Evolutionary conservation across 768 basidiomycete genomes (phyloP).

Genomic region (Clitopilus passeckerianus): DNA sequence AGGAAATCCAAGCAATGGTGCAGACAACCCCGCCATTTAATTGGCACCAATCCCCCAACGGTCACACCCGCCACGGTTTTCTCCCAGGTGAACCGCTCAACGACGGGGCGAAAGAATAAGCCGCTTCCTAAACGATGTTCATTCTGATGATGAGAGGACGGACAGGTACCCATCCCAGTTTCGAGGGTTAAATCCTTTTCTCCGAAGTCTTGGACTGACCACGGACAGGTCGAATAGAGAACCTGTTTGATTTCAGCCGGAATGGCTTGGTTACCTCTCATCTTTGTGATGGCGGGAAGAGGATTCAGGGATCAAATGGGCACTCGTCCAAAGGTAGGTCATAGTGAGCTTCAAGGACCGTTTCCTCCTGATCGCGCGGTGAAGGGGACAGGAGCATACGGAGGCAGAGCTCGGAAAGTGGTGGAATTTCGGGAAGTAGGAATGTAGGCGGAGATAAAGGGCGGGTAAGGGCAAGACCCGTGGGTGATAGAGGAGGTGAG

Average conservation of each 20-base stretch:
- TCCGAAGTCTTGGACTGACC: constrained; percentile 22
- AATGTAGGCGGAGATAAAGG: constrained; percentile 20
- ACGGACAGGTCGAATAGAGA: constrained; percentile 32
- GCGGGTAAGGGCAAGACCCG: constrained; percentile 3
- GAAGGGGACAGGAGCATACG: constrained; percentile 28
- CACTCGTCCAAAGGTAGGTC: constrained; percentile 27
- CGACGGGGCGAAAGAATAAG: constrained; percentile 52
- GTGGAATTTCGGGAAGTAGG: constrained; percentile 17
- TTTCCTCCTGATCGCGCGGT: constrained; percentile 11
- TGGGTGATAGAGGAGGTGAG: constrained; percentile 11
- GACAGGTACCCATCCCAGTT: constrained; percentile 38
- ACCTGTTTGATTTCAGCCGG: constrained; percentile 23
- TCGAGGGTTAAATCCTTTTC: constrained; percentile 16
- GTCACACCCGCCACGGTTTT: constrained; percentile 40
- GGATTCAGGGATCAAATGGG: not conserved
- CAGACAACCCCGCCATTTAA: constrained; percentile 69
- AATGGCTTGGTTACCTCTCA: constrained; percentile 14
- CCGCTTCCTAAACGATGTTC: constrained; percentile 9
- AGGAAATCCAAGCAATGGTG: constrained; percentile 60
- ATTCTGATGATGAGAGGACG: constrained; percentile 37
- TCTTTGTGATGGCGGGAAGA: constrained; percentile 4
- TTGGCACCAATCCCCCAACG: constrained; percentile 51
- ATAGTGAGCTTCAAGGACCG: constrained; percentile 25
- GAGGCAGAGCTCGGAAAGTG: constrained; percentile 27
- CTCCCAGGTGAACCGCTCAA: constrained; percentile 68